phyloP scores from a whole-genome alignment of 108 stramenopile species.

The Mediolabrus comicus region DNA sequence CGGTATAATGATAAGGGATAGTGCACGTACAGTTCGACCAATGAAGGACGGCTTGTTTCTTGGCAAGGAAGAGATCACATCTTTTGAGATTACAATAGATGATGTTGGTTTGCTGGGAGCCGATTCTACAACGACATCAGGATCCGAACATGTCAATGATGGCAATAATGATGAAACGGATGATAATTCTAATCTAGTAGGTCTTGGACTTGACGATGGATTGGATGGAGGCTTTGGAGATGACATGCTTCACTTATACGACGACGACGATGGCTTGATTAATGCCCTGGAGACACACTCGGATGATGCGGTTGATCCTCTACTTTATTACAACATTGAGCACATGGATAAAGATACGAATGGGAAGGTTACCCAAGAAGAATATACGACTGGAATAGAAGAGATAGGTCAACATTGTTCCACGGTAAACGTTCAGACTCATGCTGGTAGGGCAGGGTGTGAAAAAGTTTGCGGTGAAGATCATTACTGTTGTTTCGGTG shows the following conservation, averaged over 20 bases:
- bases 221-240: neutral
- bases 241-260: neutral
- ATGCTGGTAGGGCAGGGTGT: neutral
- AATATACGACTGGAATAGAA: neutral
- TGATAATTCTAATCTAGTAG: neutral
- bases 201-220: neutral
- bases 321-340: neutral
- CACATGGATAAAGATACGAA: neutral
- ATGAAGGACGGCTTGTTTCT: neutral
- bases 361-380: neutral
- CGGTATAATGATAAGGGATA: neutral
- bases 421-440: neutral
- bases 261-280: neutral
- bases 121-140: neutral
- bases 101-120: neutral
- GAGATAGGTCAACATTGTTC: neutral
- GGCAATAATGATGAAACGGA: neutral
- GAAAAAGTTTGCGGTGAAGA: neutral
- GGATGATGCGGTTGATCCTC: neutral
- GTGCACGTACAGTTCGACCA: no score
- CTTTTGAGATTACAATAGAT: neutral
- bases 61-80: neutral
- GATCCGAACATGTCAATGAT: neutral
- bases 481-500: neutral
- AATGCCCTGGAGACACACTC: neutral